Base-by-base conservation (phyloP, 768 basidiomycete genomes). In the Lactarius tabidus region DNA sequence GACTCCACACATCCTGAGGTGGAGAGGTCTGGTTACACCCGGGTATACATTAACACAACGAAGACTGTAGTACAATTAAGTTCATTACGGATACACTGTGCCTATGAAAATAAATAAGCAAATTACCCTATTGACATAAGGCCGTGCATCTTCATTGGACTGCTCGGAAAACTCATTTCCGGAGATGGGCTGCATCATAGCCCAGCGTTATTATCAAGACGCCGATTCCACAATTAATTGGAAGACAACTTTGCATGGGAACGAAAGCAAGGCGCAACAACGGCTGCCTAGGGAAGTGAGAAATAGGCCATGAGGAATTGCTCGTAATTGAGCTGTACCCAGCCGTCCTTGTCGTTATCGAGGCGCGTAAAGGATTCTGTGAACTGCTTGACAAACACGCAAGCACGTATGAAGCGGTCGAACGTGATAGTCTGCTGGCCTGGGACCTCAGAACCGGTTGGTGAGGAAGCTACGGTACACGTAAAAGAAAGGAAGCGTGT, bases 371-470 rank as follows among this genome's bases (percentile, higher is more conserved):
- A 92, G n/a, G 83, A 73, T 75, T 92, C 90, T 31, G 81, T 84
- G 70, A 91, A 79, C 72, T 89, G 87, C 77, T 88, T 91, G 65
- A 91, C 82, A 18, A 85, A 87, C 64, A 94, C 91, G 68, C 91
- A 93, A 28, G 89, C 90, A 60, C 91, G 84, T 28, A 93, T 86
- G 79, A 93, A 93, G 64, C 91, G 87, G 74, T 93, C 92, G 72
- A 93, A 93, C 3, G 86, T 82, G 77, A 93, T 91, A 0, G 89
- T 89, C 2, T 80, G 77, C n/a, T 72, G 66, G 2, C 78, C 29
- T 8, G 10, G 74, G 5, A 69, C 77, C 2, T 75, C 74, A 36
- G 71, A 62, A 23, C 57, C 59, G 7, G 66, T 57, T 7, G 67
- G 54, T 7, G 73, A 74, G 26, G 78, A 67, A 39, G 79, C 73